These are phyloP conservation scores for Cocos nucifera DNA, from an alignment of 176 grass and related monocot genomes.

Conservation along the genomic window DNA sequence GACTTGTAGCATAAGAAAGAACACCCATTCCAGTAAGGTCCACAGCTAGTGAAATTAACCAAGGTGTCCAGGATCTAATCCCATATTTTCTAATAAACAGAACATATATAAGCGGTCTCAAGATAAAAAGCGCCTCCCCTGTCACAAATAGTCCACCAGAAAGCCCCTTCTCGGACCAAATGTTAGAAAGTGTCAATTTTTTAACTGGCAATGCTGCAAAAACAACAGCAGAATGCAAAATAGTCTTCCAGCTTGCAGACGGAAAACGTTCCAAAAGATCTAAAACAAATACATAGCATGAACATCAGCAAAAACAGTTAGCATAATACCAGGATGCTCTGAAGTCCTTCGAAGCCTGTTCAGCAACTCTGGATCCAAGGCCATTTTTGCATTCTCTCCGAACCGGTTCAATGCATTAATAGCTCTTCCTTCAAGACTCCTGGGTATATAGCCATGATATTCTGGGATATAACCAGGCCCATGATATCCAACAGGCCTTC, in stretches of 20 bases:
- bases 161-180: slow-evolving; percentile 66
- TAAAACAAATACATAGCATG: no score
- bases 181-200: slow-evolving; percentile 57
- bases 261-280: no score
- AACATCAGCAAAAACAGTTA: no score
- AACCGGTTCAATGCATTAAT: slow-evolving; percentile 81
- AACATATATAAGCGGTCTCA: slow-evolving; percentile 84
- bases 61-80: slow-evolving; percentile 88
- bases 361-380: slow-evolving; percentile 37
- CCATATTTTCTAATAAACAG: slow-evolving; percentile 85
- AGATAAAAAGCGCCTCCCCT: slow-evolving; percentile 72
- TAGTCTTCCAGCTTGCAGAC: not conserved
- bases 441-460: slow-evolving; percentile 31
- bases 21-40: slow-evolving; percentile 75
- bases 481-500: slow-evolving; percentile 19
- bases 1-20: slow-evolving; percentile 51
- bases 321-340: slow-evolving; percentile 31
- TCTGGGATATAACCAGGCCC: slow-evolving; percentile 36
- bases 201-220: slow-evolving; percentile 14
- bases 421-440: slow-evolving; percentile 81
- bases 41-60: slow-evolving; percentile 77
- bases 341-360: slow-evolving; percentile 28
- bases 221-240: slow-evolving; percentile 23
- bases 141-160: slow-evolving; percentile 60
- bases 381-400: slow-evolving; percentile 73